Base-by-base conservation (phyloP, 148 eudicot genomes). In the Chenopodium quinoa region DNA sequence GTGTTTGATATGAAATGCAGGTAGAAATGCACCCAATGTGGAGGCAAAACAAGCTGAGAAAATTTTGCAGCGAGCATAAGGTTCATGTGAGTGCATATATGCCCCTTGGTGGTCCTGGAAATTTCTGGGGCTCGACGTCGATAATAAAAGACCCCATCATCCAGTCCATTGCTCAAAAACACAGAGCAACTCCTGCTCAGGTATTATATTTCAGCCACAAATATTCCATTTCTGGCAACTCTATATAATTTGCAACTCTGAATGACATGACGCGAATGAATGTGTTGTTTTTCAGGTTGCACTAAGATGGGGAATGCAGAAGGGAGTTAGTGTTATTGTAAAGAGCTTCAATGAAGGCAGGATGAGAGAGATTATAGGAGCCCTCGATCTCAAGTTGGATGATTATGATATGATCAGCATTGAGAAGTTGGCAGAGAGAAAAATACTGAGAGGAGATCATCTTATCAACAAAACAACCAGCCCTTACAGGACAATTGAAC, bases 21-120 rank as follows among this genome's bases (percentile, higher is more conserved):
- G 90, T 91, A 47, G 93, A 91, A 66, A 89, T 91, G 93, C 92
- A 89, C 82, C 93, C 93, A 34, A 89, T 84, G 91, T 91, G 93
- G 93, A 89, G 89, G 85, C 93, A 91, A 83, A 77, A 71, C 64
- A 91, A 91, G 91, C 83, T 91, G 17, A 88, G 90, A 67, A 77
- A 85, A 62, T 82, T 78, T 4, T 89, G 93, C 71, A 60, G 78
- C 48, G 86, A 84, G 5, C 76, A 85, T 74, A 84, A 83, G 0
- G 89, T 91, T 78, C 93, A 91, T 71, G 85, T 89, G n/a, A 91
- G 92, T 66, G 93, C 92, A 31, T 91, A 91, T 78, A 89, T 91
- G 70, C 88, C 92, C 40, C 92, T 91, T 65, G 93, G 93, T 22
- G 92, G 88, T 20, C 93, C 93, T 44, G 93, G 93, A 60, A 91